Evolutionary conservation across 139 green algal species (phyloP).

Genomic region (Micromonas commoda): DNA sequence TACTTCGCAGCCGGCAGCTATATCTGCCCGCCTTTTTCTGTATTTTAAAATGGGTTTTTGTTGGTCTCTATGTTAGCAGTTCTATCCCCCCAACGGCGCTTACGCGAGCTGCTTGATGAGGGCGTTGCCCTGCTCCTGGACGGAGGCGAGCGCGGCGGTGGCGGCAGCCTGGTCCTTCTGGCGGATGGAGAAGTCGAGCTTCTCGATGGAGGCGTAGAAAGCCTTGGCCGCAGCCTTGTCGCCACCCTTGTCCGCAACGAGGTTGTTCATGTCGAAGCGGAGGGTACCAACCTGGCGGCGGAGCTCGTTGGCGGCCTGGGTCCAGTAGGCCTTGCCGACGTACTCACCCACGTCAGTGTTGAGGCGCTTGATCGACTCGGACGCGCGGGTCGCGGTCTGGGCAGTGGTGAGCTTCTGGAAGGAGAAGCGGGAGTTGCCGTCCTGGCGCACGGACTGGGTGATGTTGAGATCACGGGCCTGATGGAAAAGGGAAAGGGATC

Average conservation of each 20-base stretch:
- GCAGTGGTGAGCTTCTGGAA: constrained; percentile 46
- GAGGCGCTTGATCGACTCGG: constrained; percentile 61
- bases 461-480: constrained; percentile 81
- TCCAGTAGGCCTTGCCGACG: constrained; percentile 86
- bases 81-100: constrained; percentile 18
- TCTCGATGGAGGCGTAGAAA: constrained; percentile 72
- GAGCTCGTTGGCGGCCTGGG: constrained; percentile 73
- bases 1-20: too few relatives aligned
- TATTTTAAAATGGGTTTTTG: not conserved
- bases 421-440: constrained; percentile 63
- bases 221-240: constrained; percentile 57
- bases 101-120: constrained; percentile 45
- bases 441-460: constrained; percentile 51
- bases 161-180: constrained; percentile 69
- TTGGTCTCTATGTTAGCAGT: not conserved
- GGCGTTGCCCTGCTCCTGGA: constrained; percentile 55
- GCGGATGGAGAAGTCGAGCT: constrained; percentile 75
- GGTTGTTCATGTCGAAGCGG: constrained; percentile 80
- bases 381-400: constrained; percentile 63
- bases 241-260: constrained; percentile 42
- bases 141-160: constrained; percentile 42
- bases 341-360: constrained; percentile 55
- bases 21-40: too few relatives aligned
- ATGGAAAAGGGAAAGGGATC: not conserved
- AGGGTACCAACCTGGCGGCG: constrained; percentile 76